Base-by-base conservation (phyloP, 208 protist species). In the Trypanosoma vivax region DNA sequence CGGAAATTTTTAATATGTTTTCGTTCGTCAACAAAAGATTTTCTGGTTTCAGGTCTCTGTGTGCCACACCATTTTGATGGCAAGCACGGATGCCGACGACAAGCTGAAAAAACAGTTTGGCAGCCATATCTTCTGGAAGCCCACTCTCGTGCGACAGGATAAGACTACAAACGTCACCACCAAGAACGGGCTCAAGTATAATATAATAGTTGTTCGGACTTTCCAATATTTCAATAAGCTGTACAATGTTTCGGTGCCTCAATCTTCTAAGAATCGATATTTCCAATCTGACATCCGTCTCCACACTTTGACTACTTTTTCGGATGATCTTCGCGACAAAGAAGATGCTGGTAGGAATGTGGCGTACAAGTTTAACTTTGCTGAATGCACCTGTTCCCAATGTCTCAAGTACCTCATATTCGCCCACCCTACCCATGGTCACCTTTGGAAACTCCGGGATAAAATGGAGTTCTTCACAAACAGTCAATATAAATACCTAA, bases 21-120 rank as follows among this genome's bases (percentile, higher is more conserved):
- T 71, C 70, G 7, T 66, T 73, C 2, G 67, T 81, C 34, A 97
- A 70, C 6, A 97, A 70, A 21, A 96, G 83, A 60, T 97, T 97
- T 60, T 97, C 94, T 4, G 91, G 91, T 67, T 97, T 97, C 42
- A 97, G 59, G 66, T 97, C 94, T 13, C 91, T 72, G 70, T 97
- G 94, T 19, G 92, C 90, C 0, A 97, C 73, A 25, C 85, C 83
- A 57, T 81, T 86, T 33, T 70, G 39, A 30, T 94, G 85, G 47
- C 83, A 88, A n/a, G 57, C 73, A 28, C 68, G 73, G 5, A 92
- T 53, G 39, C 85, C 83, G 11, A 70, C 59, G 1, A 90, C 62
- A 25, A 94, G 57, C 54, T 96, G 85, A 57, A 79, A 70, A 37
- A 94, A 70, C 3, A 88, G 68, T 5, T 68, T 55, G 5, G 79